Base-by-base conservation (phyloP, 1,284 basidiomycete genomes). In the Rhizoctonia solani region DNA sequence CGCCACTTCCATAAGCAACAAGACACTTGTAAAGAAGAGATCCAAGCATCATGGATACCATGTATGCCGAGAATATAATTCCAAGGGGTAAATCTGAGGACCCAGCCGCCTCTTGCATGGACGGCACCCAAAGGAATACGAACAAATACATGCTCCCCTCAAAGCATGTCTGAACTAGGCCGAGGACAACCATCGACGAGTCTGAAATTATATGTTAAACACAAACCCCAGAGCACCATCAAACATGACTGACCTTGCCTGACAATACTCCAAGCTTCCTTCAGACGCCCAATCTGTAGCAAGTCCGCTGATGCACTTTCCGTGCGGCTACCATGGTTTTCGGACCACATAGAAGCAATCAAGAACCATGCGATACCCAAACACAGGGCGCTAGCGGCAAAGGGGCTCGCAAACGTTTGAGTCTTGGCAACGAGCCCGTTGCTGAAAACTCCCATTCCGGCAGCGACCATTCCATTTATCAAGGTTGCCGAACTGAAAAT, bases 131-230 rank as follows among this genome's bases (percentile, higher is more conserved):
- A 69, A 88, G 80, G 77, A 90, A 90, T 71, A 90, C 89, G 76
- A 90, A 90, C 67, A 90, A 82, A 75, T 90, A 90, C 88, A 90
- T 88, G 4, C 87, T 88, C 0, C 88, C 88, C 73, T 90, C 88
- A 73, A 90, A 90, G 74, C 86, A 87, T 0, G 88, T 90, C 74
- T 90, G 88, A 0, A 85, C 86, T 58, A 89, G 77, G 14, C 87
- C 87, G n/a, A 90, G 81, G n/a, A 82, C 81, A 67, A 89, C 76
- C 14, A 90, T 79, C 25, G 83, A 74, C 0, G 83, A 81, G 73
- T 90, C 88, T 87, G 70, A 25, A 68, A 21, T 1, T 34, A 8
- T 34, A 42, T 25, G 39, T 65, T 58, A 54, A 53, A 30, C 21
- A n/a, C 21, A 29, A n/a, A 67, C 39, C 27, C 65, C 27, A 37